These are phyloP conservation scores for Kwoniella sp. DNA, from an alignment of 768 basidiomycete genomes.

Conservation along the genomic window DNA sequence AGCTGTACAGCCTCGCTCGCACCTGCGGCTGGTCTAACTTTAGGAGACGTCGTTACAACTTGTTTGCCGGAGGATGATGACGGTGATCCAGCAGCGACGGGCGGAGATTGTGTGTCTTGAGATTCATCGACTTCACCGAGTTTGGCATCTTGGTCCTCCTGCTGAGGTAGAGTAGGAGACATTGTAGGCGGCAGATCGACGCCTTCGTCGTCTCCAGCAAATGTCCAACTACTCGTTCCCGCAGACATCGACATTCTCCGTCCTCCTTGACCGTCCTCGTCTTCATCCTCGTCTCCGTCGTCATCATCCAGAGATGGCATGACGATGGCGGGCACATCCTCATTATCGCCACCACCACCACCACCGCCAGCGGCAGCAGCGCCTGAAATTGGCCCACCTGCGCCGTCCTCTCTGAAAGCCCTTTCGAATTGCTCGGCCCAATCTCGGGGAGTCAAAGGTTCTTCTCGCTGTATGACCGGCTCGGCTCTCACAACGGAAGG, in stretches of 20 bases:
- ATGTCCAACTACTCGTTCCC: constrained; percentile 33
- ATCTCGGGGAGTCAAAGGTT: constrained; percentile 51
- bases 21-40: neutral
- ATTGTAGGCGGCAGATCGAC: constrained; percentile 29
- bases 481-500: constrained; percentile 37
- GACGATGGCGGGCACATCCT: constrained; percentile 25
- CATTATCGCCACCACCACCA: constrained; percentile 25
- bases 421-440: constrained; percentile 52
- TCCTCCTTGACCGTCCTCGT: constrained; percentile 4
- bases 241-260: constrained; percentile 20
- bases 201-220: constrained; percentile 32
- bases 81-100: neutral
- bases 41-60: neutral
- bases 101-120: neutral
- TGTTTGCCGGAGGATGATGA: neutral
- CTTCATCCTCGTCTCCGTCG: constrained; percentile 20
- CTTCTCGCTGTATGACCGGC: constrained; percentile 19
- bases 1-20: neutral
- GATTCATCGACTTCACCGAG: neutral
- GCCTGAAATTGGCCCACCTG: constrained; percentile 34
- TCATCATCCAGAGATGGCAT: constrained; percentile 15
- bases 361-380: neutral
- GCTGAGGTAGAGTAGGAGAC: constrained; percentile 27
- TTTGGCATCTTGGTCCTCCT: neutral
- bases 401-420: constrained; percentile 37